Conservation (phyloP, 148 eudicot genomes). For the Dysphania ambrosioides region DNA sequence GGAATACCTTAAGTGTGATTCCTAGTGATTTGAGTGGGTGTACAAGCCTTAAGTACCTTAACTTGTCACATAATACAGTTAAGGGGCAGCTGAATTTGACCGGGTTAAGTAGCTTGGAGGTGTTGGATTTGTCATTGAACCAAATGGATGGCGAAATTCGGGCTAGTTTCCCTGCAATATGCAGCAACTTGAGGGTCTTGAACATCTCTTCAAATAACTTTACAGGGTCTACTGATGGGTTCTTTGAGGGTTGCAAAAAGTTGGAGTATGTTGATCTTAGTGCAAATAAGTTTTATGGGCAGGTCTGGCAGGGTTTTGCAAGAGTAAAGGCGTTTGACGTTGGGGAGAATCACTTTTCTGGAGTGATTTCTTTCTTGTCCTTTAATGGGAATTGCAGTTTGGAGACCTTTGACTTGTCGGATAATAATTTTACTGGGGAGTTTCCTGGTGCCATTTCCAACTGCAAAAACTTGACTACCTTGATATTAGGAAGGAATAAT, state of each 20-base stretch:
- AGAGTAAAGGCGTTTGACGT: slow-evolving; percentile 46
- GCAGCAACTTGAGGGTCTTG: slow-evolving; percentile 47
- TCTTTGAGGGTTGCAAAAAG: slow-evolving; percentile 44
- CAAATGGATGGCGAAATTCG: slow-evolving; percentile 47
- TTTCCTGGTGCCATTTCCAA: slow-evolving; percentile 63
- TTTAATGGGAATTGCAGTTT: slow-evolving; percentile 56
- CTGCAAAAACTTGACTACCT: slow-evolving; percentile 40
- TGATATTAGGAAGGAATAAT: slow-evolving; percentile 57
- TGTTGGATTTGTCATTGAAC: slow-evolving; percentile 69
- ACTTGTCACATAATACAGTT: slow-evolving; percentile 68
- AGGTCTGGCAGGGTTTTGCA: slow-evolving; percentile 53
- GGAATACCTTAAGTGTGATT: slow-evolving; percentile 51
- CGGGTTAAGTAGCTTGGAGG: slow-evolving; percentile 59
- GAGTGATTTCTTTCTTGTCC: slow-evolving; percentile 32
- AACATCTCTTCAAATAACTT: slow-evolving; percentile 68
- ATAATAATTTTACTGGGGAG: slow-evolving; percentile 51
- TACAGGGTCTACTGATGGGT: slow-evolving; percentile 47
- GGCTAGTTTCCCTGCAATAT: slow-evolving; percentile 44
- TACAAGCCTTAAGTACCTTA: slow-evolving; percentile 51
- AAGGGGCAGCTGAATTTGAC: slow-evolving; percentile 56
- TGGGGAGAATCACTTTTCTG: slow-evolving; percentile 52
- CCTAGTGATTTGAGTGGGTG: slow-evolving; percentile 57
- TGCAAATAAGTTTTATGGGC: slow-evolving; percentile 52
- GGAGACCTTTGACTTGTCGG: slow-evolving; percentile 62
- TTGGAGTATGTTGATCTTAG: slow-evolving; percentile 74